phyloP scores from a whole-genome alignment of 768 basidiomycete species.

The Mrakia hoshinonis region DNA sequence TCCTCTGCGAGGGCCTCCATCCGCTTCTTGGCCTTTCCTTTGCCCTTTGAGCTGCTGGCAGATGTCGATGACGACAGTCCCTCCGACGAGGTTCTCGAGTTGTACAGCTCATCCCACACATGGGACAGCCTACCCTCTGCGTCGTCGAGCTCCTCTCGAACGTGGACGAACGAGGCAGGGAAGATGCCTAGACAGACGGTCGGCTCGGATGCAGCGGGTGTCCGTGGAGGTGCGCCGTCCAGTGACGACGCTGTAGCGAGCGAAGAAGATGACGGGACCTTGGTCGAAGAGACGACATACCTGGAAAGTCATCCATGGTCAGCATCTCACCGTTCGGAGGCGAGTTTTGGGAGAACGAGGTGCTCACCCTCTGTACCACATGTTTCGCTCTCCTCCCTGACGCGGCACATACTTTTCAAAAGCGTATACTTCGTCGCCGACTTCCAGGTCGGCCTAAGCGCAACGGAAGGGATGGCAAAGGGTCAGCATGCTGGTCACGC shows the following conservation, averaged over 20 bases:
- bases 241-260: background rate
- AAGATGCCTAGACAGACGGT: slow-evolving; percentile 86
- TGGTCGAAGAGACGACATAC: slow-evolving; percentile 3
- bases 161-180: slow-evolving; percentile 75
- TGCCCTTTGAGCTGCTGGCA: background rate
- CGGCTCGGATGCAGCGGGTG: slow-evolving; percentile 34
- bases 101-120: slow-evolving; percentile 52
- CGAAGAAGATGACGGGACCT: slow-evolving; percentile 20
- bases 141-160: slow-evolving; percentile 77
- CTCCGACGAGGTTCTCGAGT: background rate
- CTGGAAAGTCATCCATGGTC: background rate
- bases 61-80: background rate
- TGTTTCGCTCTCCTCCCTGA: slow-evolving; percentile 45
- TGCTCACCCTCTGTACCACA: slow-evolving; percentile 92
- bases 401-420: slow-evolving; percentile 57
- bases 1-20: slow-evolving; percentile 60
- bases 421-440: slow-evolving; percentile 94
- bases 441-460: slow-evolving; percentile 54
- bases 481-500: background rate
- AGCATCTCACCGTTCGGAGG: background rate
- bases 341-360: background rate
- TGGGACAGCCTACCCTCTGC: slow-evolving; percentile 77
- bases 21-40: slow-evolving; percentile 2
- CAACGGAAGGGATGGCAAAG: background rate
- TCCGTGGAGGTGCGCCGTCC: slow-evolving; percentile 13